Evolutionary conservation across 768 basidiomycete genomes (phyloP).

Genomic region (Punctularia strigosozonata): DNA sequence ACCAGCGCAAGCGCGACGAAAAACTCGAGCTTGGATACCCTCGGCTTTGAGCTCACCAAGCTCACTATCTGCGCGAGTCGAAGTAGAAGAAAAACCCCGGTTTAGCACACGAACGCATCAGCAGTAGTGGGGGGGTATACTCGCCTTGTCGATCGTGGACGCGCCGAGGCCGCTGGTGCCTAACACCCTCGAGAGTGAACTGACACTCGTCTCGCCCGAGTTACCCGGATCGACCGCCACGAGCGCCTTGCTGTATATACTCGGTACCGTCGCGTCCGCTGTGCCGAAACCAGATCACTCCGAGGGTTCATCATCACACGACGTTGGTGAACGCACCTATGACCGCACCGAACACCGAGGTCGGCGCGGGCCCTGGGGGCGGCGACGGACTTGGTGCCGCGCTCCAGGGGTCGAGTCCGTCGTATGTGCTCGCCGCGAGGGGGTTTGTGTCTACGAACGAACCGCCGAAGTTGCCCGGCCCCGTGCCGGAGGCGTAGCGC

Average conservation of each 20-base stretch:
- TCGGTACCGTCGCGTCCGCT: slow-evolving; percentile 76
- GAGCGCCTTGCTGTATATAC: slow-evolving; percentile 66
- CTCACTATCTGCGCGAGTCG: slow-evolving; percentile 61
- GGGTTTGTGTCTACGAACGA: slow-evolving; percentile 75
- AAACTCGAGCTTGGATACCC: slow-evolving; percentile 83
- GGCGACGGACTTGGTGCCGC: slow-evolving; percentile 60
- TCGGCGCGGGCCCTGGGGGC: slow-evolving; percentile 35
- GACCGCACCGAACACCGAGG: slow-evolving; percentile 52
- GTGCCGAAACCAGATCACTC: slow-evolving; percentile 7
- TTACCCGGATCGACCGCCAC: slow-evolving; percentile 58
- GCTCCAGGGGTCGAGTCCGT: slow-evolving; percentile 70
- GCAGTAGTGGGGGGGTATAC: slow-evolving; percentile 6
- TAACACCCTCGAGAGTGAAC: slow-evolving; percentile 70
- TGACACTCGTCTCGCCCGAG: slow-evolving; percentile 73
- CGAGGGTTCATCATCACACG: neutral
- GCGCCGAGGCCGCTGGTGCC: slow-evolving; percentile 72
- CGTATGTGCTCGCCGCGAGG: slow-evolving; percentile 56
- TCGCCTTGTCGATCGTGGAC: slow-evolving; percentile 70
- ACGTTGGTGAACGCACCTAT: slow-evolving; percentile 36
- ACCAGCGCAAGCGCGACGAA: slow-evolving; percentile 85
- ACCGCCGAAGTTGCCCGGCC: slow-evolving; percentile 48
- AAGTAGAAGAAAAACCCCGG: slow-evolving; percentile 1
- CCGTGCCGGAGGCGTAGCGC: slow-evolving; percentile 46
- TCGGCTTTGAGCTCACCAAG: slow-evolving; percentile 68
- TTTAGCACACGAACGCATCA: neutral